Evolutionary conservation across 23 red algal genomes (phyloP).

Genomic region (Gracilariopsis chorda): DNA sequence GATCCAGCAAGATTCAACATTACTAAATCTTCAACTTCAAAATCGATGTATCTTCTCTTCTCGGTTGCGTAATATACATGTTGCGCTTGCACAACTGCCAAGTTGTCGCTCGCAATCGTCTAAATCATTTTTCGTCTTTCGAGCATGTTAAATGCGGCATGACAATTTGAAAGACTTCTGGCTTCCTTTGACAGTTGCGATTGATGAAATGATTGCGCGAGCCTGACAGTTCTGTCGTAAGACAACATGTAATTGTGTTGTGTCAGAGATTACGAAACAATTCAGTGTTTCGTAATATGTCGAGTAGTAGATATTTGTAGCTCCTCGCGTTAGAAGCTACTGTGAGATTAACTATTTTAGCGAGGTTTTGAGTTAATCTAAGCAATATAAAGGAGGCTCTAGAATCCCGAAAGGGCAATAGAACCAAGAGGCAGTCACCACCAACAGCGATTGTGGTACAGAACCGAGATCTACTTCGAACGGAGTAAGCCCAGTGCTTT

Average conservation of each 20-base stretch:
- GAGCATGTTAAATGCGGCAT: not conserved
- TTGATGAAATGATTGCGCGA: no score
- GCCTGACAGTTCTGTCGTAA: no score
- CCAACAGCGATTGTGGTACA: not conserved
- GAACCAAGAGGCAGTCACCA: no score
- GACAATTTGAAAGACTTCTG: not conserved
- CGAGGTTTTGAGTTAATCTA: no score
- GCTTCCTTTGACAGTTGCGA: not conserved
- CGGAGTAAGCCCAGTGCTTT: not conserved
- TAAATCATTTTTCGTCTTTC: not conserved
- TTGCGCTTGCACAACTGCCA: not conserved
- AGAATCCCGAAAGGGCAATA: no score
- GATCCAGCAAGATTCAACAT: no score
- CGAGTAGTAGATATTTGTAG: no score
- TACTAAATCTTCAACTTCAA: not conserved
- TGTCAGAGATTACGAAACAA: no score
- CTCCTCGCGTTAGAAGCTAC: no score
- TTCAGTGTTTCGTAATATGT: not conserved
- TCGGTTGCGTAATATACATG: not conserved
- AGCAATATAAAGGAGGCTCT: no score
- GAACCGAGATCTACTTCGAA: constrained; percentile 13
- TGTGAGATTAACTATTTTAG: no score
- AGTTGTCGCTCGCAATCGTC: not conserved
- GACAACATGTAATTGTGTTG: no score
- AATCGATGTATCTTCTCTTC: not conserved